Conservation (phyloP, 352 stramenopile genomes). For the Phytophthora hybrid region DNA sequence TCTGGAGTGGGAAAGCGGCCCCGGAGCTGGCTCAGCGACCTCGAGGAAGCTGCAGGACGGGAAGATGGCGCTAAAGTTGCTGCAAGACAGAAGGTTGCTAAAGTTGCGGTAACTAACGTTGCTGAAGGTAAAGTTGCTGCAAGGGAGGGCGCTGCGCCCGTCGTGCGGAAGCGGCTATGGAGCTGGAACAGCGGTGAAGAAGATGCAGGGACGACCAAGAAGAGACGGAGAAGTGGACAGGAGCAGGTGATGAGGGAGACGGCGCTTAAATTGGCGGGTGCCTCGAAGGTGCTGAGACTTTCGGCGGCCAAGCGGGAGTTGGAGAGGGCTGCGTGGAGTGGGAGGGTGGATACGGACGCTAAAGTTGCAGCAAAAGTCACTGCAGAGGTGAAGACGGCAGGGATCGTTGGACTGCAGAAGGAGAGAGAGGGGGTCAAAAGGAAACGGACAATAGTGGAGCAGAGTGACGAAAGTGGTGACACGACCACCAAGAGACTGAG, state of each 20-base stretch:
- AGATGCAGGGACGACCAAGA: background rate
- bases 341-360: background rate
- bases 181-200: background rate
- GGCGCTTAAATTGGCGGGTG: conserved; percentile 4
- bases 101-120: background rate
- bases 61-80: conserved; percentile 12
- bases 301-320: background rate
- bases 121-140: background rate
- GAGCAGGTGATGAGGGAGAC: conserved; percentile 2
- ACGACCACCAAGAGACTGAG: conserved; percentile 7
- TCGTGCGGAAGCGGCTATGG: background rate
- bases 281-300: background rate
- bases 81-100: background rate
- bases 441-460: background rate
- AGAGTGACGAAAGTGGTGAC: conserved; percentile 2
- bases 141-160: background rate
- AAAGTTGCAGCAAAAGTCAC: conserved; percentile 4
- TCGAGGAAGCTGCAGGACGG: background rate
- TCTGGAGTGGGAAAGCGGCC: conserved; percentile 2
- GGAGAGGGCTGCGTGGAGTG: conserved; percentile 10
- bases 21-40: conserved; percentile 1
- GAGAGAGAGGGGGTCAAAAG: background rate
- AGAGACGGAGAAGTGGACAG: background rate
- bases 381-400: background rate
- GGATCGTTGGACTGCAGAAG: background rate